phyloP scores from a whole-genome alignment of 2,329 filamentous ascomycete species.

The Dactylellina leptospora region DNA sequence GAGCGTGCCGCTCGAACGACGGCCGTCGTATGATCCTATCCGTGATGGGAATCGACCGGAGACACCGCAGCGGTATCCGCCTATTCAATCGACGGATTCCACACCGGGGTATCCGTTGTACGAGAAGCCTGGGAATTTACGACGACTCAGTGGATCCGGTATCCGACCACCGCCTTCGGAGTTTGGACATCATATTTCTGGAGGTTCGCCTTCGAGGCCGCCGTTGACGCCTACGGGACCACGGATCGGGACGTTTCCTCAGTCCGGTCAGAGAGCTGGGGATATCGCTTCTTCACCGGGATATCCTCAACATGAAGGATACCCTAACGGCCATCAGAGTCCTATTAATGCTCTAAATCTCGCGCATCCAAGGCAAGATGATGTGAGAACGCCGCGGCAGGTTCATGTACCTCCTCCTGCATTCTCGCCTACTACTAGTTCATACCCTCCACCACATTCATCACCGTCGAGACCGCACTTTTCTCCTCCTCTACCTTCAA shows the following conservation, averaged over 20 bases:
- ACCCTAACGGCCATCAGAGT: slow-evolving; percentile 37
- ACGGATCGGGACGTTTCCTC: slow-evolving; percentile 41
- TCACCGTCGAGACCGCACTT: slow-evolving; percentile 32
- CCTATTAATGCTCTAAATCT: slow-evolving; percentile 34
- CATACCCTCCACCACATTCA: slow-evolving; percentile 29
- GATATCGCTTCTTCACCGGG: slow-evolving; percentile 29
- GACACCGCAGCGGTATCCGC: slow-evolving; percentile 27
- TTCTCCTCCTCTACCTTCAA: slow-evolving; percentile 27
- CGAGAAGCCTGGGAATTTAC: slow-evolving; percentile 32
- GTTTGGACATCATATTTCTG: slow-evolving; percentile 28
- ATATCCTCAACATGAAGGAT: slow-evolving; percentile 22
- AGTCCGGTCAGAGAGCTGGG: slow-evolving; percentile 8
- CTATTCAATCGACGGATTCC: slow-evolving; percentile 34
- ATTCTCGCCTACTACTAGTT: slow-evolving; percentile 43
- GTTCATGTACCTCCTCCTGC: slow-evolving; percentile 15
- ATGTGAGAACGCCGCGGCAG: slow-evolving; percentile 31
- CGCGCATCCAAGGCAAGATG: slow-evolving; percentile 17
- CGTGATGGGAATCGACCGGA: slow-evolving; percentile 29
- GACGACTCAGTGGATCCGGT: slow-evolving; percentile 38
- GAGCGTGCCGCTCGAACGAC: slow-evolving; percentile 26
- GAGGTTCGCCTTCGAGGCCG: slow-evolving; percentile 25
- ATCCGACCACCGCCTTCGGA: slow-evolving; percentile 26
- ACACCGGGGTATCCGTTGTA: slow-evolving; percentile 34
- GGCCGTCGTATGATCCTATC: slow-evolving; percentile 42
- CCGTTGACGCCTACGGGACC: slow-evolving; percentile 40